Evolutionary conservation across 192 early-diverging fungal genomes (phyloP).

Genomic region (Allomyces arbusculus): DNA sequence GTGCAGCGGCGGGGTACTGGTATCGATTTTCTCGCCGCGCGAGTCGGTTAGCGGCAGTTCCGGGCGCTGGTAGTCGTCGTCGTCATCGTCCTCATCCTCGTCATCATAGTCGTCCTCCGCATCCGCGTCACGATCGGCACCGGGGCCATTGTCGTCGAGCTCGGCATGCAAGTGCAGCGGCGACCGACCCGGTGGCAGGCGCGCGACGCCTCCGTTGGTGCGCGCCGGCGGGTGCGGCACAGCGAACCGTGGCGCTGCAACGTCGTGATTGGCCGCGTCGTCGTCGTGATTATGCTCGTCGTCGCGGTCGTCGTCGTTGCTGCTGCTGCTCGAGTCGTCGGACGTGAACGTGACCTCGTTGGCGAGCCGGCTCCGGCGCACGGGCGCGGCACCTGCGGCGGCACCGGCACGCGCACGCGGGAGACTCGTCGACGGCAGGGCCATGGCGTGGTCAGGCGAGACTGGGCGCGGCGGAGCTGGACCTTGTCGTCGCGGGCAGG

Average conservation of each 20-base stretch:
- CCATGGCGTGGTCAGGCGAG: too few relatives aligned
- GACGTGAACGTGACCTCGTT: not conserved
- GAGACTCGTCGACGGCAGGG: not conserved
- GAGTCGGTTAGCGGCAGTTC: not conserved
- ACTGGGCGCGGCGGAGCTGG: too few relatives aligned
- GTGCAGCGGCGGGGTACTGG: too few relatives aligned
- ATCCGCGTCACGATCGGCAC: too few relatives aligned
- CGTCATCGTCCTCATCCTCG: not conserved
- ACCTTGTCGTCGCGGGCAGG: too few relatives aligned
- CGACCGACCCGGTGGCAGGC: too few relatives aligned
- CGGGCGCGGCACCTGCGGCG: not conserved
- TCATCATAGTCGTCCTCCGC: not conserved
- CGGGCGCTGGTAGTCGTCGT: not conserved
- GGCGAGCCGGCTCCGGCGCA: not conserved
- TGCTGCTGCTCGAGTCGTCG: not conserved
- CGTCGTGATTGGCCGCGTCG: not conserved
- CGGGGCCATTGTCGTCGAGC: too few relatives aligned
- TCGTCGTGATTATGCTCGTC: not conserved
- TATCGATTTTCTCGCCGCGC: not conserved
- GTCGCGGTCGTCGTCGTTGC: not conserved
- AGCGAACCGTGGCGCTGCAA: too few relatives aligned
- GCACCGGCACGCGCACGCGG: not conserved
- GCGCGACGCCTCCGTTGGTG: too few relatives aligned
- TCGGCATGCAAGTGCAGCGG: too few relatives aligned
- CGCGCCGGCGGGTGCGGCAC: too few relatives aligned